These are phyloP conservation scores for Metarhizium guizhouense DNA, from an alignment of 2,329 filamentous ascomycete genomes.

Conservation along the genomic window DNA sequence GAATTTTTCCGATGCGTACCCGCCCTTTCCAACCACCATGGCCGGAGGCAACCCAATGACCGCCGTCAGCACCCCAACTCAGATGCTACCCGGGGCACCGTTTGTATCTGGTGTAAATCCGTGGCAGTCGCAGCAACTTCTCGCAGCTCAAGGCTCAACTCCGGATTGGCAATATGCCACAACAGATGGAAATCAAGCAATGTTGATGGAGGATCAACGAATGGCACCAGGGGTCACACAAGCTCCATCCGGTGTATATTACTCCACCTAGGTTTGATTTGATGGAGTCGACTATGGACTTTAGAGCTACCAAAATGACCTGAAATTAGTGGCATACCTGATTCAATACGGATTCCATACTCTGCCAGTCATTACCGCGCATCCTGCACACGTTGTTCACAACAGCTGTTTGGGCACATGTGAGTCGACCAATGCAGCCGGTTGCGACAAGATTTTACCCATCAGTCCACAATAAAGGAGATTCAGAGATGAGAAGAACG, in stretches of 20 bases:
- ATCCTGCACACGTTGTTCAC: neutral
- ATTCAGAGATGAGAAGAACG: neutral
- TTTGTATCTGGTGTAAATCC: conserved; percentile 26
- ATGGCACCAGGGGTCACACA: conserved; percentile 5
- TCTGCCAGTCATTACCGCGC: neutral
- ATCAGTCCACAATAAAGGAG: neutral
- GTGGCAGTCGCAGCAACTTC: conserved; percentile 35
- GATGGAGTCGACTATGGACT: neutral
- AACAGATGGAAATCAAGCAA: conserved; percentile 3
- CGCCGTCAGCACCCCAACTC: conserved; percentile 16
- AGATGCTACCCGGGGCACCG: conserved; percentile 25
- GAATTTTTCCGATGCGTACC: conserved; percentile 34
- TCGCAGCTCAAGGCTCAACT: conserved; percentile 5
- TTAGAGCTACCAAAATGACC: neutral
- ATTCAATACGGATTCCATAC: neutral
- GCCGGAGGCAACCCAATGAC: conserved; percentile 26
- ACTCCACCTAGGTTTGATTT: conserved; percentile 11
- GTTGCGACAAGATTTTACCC: no score
- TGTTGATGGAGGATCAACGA: conserved; percentile 10
- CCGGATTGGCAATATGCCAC: conserved; percentile 28
- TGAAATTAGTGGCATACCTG: neutral
- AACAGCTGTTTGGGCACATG: no score
- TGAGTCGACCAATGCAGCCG: no score
- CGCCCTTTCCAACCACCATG: conserved; percentile 27
- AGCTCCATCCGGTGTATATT: conserved; percentile 10